Evolutionary conservation across 768 basidiomycete species (phyloP).

Genomic region (Paxillus ammoniavirescens): DNA sequence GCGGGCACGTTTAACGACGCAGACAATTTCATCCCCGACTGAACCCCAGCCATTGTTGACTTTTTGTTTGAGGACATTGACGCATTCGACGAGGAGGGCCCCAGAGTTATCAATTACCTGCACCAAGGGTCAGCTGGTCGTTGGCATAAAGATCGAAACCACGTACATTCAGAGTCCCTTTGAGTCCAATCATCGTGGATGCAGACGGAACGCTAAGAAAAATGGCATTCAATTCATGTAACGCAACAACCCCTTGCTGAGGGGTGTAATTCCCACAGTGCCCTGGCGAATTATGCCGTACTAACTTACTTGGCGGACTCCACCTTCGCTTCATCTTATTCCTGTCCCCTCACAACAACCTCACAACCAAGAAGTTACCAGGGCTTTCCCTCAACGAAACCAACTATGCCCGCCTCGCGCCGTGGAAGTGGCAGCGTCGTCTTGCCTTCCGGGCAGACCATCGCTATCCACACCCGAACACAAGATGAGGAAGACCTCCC

Average conservation of each 20-base stretch:
- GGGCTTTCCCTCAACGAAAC: neutral
- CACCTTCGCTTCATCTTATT: slow-evolving; percentile 3
- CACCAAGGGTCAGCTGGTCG: neutral
- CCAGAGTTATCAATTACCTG: slow-evolving; percentile 98
- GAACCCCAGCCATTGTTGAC: slow-evolving; percentile 93
- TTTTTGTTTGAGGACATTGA: slow-evolving; percentile 95
- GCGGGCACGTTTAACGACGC: slow-evolving; percentile 89
- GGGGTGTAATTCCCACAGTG: slow-evolving; percentile 24
- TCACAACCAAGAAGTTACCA: neutral
- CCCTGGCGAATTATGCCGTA: neutral
- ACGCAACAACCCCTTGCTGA: neutral
- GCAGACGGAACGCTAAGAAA: neutral
- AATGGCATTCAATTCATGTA: slow-evolving; percentile 11
- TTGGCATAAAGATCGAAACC: neutral
- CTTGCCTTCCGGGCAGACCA: slow-evolving; percentile 71
- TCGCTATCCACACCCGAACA: slow-evolving; percentile 86
- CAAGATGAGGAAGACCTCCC: slow-evolving; percentile 86
- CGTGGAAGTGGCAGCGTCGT: slow-evolving; percentile 76
- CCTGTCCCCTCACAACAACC: slow-evolving; percentile 17
- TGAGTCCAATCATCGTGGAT: slow-evolving; percentile 87
- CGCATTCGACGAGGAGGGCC: slow-evolving; percentile 90
- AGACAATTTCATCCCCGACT: slow-evolving; percentile 94
- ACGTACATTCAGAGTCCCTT: slow-evolving; percentile 82
- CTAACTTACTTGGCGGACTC: slow-evolving; percentile 9
- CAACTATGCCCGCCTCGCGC: slow-evolving; percentile 63